These are phyloP conservation scores for Nematocida sp. DNA, from an alignment of 371 early-diverging fungal species.

Conservation along the genomic window DNA sequence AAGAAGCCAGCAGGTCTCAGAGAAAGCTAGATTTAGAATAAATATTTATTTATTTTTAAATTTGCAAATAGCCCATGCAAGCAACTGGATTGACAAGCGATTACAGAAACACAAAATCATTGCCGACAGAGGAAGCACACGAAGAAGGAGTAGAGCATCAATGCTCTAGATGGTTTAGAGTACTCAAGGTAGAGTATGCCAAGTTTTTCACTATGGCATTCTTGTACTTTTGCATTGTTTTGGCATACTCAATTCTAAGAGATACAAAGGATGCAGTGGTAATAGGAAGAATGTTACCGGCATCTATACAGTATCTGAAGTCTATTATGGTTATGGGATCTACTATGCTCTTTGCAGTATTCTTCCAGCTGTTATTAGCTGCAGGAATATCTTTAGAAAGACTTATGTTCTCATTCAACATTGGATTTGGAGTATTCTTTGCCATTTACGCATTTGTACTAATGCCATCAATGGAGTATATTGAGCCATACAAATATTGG, in stretches of 20 bases:
- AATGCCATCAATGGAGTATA: conserved; percentile 54
- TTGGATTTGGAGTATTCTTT: conserved; percentile 60
- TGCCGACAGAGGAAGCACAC: conserved; percentile 59
- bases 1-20: not conserved
- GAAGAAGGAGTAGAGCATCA: conserved; percentile 62
- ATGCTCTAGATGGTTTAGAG: conserved; percentile 54
- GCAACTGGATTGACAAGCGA: conserved; percentile 38
- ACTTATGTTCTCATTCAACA: conserved; percentile 56
- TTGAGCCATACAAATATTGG: conserved; percentile 53
- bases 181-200: conserved; percentile 59
- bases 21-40: not conserved
- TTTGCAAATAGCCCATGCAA: conserved; percentile 43
- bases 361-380: conserved; percentile 58
- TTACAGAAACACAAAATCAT: conserved; percentile 45
- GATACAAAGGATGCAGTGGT: conserved; percentile 65
- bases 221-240: conserved; percentile 63
- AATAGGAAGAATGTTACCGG: conserved; percentile 61
- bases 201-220: conserved; percentile 61
- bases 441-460: conserved; percentile 53
- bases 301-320: conserved; percentile 62
- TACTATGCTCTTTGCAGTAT: conserved; percentile 54
- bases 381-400: conserved; percentile 49
- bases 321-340: conserved; percentile 60
- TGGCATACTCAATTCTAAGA: conserved; percentile 64
- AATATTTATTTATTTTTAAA: conserved; percentile 40